Evolutionary conservation across 2,329 filamentous ascomycete species (phyloP), one percentile per base, ranked within the genome.

Genomic region (Penicillium vulpinum): DNA sequence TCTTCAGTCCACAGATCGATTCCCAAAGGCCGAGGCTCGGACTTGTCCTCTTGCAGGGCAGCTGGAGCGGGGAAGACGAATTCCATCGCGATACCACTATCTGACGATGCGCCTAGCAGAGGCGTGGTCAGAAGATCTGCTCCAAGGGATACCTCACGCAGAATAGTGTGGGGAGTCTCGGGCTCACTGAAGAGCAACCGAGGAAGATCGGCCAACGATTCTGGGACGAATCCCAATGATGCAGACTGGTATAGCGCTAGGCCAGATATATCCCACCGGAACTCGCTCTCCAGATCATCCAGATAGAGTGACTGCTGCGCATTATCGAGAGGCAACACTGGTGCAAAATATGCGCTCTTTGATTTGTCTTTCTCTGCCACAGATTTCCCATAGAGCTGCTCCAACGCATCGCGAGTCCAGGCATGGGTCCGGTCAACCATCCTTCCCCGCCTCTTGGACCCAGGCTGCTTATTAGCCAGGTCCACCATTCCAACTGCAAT

Each of bases 341-440:
- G 82, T 3, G 84, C 85, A 63, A 87, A 86, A 33, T 86, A 78
- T 81, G 74, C 89, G 85, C 62, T 52, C 36, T 62, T 66, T 4
- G 63, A 67, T 21, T 58, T 67, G 7, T 67, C 66, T 57, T 68
- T 57, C 5, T 57, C 58, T 10, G 68, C 62, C 21, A 74, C 70
- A 2, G 72, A 48, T 3, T 70, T 57, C 11, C 72, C 74, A 52
- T 76, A 71, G 18, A 78, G 71, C 28, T 75, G 70, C 16, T 77
- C 75, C 35, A 92, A 79, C 49, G 91, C 85, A 60, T 89, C 84
- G 24, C 85, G 83, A 18, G 93, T 79, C 91, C 92, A 97, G 36
- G 84, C 83, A 70, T 94, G 89, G 0, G 91, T 96, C 55, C 93
- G 83, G 68, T 94, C 91, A 24, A 86, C 88, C 87, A 96, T 97